Evolutionary conservation across 768 basidiomycete genomes (phyloP), one percentile per base, ranked within the genome.

Genomic region (Mycena rebaudengoi): DNA sequence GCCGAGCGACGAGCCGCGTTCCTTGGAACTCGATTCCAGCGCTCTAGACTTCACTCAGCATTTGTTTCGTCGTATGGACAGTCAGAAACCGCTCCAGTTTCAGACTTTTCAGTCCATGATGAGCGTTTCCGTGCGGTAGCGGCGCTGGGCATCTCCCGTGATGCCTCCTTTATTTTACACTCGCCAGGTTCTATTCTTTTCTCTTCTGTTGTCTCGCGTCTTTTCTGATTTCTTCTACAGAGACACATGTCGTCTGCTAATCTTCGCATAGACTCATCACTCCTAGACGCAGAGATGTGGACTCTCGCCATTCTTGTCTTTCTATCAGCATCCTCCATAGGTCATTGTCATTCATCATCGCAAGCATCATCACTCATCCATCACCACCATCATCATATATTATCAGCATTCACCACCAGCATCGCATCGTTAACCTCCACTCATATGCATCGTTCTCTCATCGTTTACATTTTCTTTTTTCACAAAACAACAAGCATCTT

Each of bases 11-110:
- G 78, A 80, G 43, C 62, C 69, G 26, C 71, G 74, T 20, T 79
- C 77, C 39, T 71, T 76, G 2, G 78, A 78, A 29, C 57, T 70
- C 11, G 78, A 80, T 60, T 67, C 75, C 12, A 70, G 71, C 45
- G 72, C 71, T 6, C 72, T 79, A 28, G 79, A 79, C 44, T 83
- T 83, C 59, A 76, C 80, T 59, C 75, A 78, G 52, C 78, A 82
- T 62, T 71, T 84, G 21, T 70, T 80, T 46, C 77, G 73, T 33
- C 78, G 81, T 40, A 80, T 82, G 37, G 80, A 82, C 57, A 78
- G 73, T 59, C 75, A 75, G 65, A 75, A 75, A 46, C 69, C 75
- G 60, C 67, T 75, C 49, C 76, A 70, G 37, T 70, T 74, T 56
- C 70, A 68, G 62, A 56, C 69, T 53, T 63, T 73, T 55, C 73